Evolutionary conservation across 2,329 filamentous ascomycete species (phyloP), one percentile per base, ranked within the genome.

Genomic region (Paraphoma chrysanthemicola): DNA sequence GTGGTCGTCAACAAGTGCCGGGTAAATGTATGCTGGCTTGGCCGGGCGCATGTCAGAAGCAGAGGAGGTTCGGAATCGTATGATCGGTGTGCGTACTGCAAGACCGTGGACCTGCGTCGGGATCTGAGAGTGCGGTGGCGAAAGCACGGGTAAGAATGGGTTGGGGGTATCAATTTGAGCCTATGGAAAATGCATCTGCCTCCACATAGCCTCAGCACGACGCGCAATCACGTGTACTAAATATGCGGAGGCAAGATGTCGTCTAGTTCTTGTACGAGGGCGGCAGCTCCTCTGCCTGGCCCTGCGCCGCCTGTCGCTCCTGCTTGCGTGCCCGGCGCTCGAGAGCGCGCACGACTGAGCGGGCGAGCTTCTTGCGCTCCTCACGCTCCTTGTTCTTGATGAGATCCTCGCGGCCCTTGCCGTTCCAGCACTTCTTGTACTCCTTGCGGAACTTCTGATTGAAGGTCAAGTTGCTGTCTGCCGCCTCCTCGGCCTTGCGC

Each of bases 371-470:
- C 56, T 55, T 66, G 58, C 70, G 62, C 60, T 73, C 69, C 60
- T 71, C 70, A 11, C 69, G 57, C 61, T 73, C 69, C 59, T 61
- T 68, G 58, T 66, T 63, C 64, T 70, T 71, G 41, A 64, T 33
- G 1, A 72, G 56, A 17, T 70, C 60, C 43, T 58, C 58, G 44
- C 62, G 62, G 17, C 64, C 64, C 61, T 71, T 72, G 38, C 70
- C 70, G 8, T 54, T 64, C 71, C 71, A 73, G n/a, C 48, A 43
- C 31, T 66, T 68, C 39, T 54, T 55, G 53, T 68, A 72, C 56
- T 73, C 67, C 62, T 72, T 73, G 39, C 65, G 53, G 59, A 64
- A 73, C 59, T 68, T 73, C 51, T 71, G 70, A 44, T 56, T 59
- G 57, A 73, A 73, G 4, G 67, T 72, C 39, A 70, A 45, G 45